A percentile compares a stretch with the other conserved stretches of the same genome.
These are phyloP conservation scores for Colletotrichum spinosum DNA, from an alignment of 2,329 filamentous ascomycete genomes.

Conservation along the genomic window DNA sequence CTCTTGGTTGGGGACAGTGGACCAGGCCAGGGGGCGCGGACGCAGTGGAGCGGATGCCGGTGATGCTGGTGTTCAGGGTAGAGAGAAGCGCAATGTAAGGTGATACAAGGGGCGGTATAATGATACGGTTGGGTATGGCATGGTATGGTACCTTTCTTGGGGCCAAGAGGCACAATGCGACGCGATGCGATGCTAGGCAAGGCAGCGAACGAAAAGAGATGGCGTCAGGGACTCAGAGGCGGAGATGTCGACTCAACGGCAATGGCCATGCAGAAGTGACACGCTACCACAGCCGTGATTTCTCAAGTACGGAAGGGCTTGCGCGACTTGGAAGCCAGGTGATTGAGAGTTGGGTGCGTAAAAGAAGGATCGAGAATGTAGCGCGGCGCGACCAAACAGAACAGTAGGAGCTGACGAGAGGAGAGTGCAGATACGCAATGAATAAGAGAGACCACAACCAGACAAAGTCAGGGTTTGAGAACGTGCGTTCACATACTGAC, in stretches of 20 bases:
- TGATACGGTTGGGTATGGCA: neutral
- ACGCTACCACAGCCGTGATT: constrained; percentile 25
- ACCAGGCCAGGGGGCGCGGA: constrained; percentile 20
- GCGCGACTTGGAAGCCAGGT: constrained; percentile 28
- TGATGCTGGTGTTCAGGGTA: constrained; percentile 32
- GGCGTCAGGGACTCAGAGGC: neutral
- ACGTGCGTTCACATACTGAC: constrained; percentile 12
- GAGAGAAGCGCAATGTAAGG: constrained; percentile 34
- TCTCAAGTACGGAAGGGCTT: too few relatives aligned
- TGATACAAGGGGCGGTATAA: constrained; percentile 34
- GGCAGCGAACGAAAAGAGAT: constrained; percentile 13
- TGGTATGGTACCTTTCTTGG: constrained; percentile 24
- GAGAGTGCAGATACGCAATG: neutral
- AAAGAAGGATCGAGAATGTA: too few relatives aligned
- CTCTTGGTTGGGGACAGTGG: neutral
- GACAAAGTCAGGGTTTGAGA: constrained; percentile 24
- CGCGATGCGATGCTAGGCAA: constrained; percentile 26
- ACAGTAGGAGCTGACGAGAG: neutral
- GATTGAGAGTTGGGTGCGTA: neutral
- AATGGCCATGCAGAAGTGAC: constrained; percentile 27
- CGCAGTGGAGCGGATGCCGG: constrained; percentile 30
- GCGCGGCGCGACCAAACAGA: neutral
- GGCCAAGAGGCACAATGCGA: neutral
- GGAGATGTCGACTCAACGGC: constrained; percentile 25
- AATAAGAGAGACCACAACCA: neutral